Conservation (phyloP, 352 stramenopile species). For the Phytophthora vignae region DNA sequence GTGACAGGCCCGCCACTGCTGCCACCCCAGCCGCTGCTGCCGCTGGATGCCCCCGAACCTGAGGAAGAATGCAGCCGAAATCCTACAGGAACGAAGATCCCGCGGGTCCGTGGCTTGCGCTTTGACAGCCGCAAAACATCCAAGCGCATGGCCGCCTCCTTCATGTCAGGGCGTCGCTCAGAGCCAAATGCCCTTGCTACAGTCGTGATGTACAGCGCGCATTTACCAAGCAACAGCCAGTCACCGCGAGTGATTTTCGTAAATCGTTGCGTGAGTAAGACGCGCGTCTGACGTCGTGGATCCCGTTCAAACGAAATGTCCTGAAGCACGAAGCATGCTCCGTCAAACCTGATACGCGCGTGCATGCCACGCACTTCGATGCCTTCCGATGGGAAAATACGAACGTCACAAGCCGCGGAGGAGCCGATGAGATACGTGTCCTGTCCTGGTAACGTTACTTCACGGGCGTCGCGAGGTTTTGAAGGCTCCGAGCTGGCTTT, state of each 20-base stretch:
- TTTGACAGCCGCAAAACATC: conserved; percentile 74
- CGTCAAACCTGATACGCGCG: conserved; percentile 70
- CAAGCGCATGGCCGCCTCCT: conserved; percentile 67
- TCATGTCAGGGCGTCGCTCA: conserved; percentile 68
- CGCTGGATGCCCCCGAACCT: conserved; percentile 31
- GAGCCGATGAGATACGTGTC: conserved; percentile 63
- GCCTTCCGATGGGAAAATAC: conserved; percentile 49
- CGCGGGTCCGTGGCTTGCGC: conserved; percentile 53
- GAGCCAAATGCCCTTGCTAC: conserved; percentile 59
- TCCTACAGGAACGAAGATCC: conserved; percentile 62
- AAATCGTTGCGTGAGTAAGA: conserved; percentile 48
- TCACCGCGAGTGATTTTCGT: conserved; percentile 67
- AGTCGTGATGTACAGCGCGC: conserved; percentile 58
- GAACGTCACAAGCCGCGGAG: conserved; percentile 62
- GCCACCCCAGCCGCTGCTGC: conserved; percentile 34
- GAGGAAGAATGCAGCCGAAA: conserved; percentile 56
- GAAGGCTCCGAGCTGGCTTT: conserved; percentile 15
- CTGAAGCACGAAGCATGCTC: conserved; percentile 71
- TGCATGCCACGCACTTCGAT: conserved; percentile 58
- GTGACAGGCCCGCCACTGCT: conserved; percentile 50
- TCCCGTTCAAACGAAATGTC: conserved; percentile 79
- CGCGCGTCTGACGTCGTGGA: conserved; percentile 57
- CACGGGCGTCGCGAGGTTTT: conserved; percentile 20
- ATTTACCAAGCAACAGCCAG: conserved; percentile 67
- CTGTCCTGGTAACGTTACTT: conserved; percentile 32